phyloP scores from a whole-genome alignment of 78 protist genomes.

The slime mould (Dictyostelium discoideum) region DNA sequence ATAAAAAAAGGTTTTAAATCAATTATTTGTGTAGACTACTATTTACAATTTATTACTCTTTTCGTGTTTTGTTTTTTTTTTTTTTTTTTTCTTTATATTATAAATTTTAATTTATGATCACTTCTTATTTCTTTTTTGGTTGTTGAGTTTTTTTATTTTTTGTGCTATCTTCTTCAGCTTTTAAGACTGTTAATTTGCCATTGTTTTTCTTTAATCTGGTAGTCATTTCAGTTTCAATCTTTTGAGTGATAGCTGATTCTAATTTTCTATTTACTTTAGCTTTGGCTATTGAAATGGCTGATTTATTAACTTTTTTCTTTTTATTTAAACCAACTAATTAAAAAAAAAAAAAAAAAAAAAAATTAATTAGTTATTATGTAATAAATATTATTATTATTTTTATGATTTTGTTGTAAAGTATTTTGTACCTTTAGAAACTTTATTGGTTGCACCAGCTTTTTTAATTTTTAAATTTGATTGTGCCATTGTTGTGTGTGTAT shows the following conservation, averaged over 20 bases:
- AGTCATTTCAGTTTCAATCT: conserved; percentile 59
- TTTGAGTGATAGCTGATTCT: conserved; percentile 17
- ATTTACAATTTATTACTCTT: background rate
- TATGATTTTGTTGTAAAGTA: background rate
- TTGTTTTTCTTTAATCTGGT: conserved; percentile 27
- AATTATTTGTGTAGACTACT: background rate
- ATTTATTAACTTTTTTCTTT: background rate
- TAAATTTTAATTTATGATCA: too few relatives aligned
- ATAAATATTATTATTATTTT: background rate
- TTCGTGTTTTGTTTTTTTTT: too few relatives aligned
- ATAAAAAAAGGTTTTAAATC: background rate
- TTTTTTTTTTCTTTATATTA: too few relatives aligned
- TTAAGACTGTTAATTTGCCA: conserved; percentile 54
- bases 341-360: background rate
- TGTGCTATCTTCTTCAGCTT: background rate
- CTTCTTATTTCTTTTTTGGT: background rate
- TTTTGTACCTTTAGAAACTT: conserved; percentile 12
- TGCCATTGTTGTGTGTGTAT: conserved; percentile 30
- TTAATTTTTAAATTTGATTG: conserved; percentile 53
- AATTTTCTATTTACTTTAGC: background rate
- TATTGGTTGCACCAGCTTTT: background rate
- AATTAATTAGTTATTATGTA: background rate
- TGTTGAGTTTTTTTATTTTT: background rate
- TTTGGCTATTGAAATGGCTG: conserved; percentile 36
- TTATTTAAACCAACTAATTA: conserved; percentile 31